Evolutionary conservation across 2,329 filamentous ascomycete species (phyloP).

Genomic region (Diplodia sapinea): DNA sequence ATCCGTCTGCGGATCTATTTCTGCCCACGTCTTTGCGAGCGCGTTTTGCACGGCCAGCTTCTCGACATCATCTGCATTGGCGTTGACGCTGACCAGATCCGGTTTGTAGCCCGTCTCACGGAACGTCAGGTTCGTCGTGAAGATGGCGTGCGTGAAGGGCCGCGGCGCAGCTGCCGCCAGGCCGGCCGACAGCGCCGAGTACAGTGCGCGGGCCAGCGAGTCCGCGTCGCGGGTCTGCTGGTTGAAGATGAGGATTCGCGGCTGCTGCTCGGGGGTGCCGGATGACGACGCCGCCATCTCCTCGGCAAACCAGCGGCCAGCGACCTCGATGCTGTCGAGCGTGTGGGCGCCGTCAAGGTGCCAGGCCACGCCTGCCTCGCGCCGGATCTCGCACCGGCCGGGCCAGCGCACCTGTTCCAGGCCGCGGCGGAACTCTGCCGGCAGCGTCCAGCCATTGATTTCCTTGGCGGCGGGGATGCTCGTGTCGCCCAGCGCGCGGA

Average conservation of each 20-base stretch:
- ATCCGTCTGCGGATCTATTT: conserved; percentile 46
- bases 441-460: conserved; percentile 53
- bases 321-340: conserved; percentile 77
- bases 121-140: conserved; percentile 79
- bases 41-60: conserved; percentile 70
- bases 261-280: conserved; percentile 33
- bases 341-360: conserved; percentile 90
- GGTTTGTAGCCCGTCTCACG: conserved; percentile 65
- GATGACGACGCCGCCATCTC: conserved; percentile 46
- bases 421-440: conserved; percentile 67
- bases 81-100: conserved; percentile 68
- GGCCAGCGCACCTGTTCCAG: conserved; percentile 71
- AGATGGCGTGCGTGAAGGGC: conserved; percentile 75
- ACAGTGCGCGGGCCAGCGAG: conserved; percentile 67
- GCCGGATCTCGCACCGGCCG: conserved; percentile 77
- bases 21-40: conserved; percentile 64
- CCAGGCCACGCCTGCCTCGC: conserved; percentile 67
- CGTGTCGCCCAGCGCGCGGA: conserved; percentile 53
- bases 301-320: conserved; percentile 75
- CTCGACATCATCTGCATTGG: conserved; percentile 63
- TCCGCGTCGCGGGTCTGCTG: conserved; percentile 83
- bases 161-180: conserved; percentile 40
- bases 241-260: conserved; percentile 81
- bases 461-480: conserved; percentile 48
- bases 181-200: conserved; percentile 59